Evolutionary conservation across 2,329 filamentous ascomycete species (phyloP).

Genomic region (Xylaria sp.): DNA sequence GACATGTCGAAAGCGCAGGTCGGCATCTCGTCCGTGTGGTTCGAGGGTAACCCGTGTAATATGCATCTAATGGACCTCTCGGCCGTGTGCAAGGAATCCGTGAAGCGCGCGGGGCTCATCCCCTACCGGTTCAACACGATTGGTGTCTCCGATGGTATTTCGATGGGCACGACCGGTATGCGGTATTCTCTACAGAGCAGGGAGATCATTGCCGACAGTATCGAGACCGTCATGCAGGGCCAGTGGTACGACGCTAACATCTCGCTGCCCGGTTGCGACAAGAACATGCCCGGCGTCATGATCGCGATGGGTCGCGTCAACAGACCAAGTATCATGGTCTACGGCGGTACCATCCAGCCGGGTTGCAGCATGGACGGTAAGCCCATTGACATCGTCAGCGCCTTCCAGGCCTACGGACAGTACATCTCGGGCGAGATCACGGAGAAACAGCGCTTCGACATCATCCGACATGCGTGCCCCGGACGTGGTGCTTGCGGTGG

Average conservation of each 20-base stretch:
- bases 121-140: slow-evolving; percentile 99
- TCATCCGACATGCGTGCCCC: slow-evolving; percentile 89
- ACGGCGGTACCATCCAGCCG: slow-evolving; percentile 91
- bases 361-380: slow-evolving; percentile 79
- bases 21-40: slow-evolving; percentile 98
- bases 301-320: slow-evolving; percentile 96
- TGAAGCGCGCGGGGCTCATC: slow-evolving; percentile 73
- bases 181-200: slow-evolving; percentile 91
- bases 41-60: slow-evolving; percentile 97
- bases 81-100: slow-evolving; percentile 67
- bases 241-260: slow-evolving; percentile 99
- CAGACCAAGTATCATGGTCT: slow-evolving; percentile 94
- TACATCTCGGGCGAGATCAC: slow-evolving; percentile 90
- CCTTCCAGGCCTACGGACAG: slow-evolving; percentile 97
- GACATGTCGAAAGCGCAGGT: slow-evolving; percentile 98
- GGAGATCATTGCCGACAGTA: slow-evolving; percentile 96
- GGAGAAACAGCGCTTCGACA: slow-evolving; percentile 90
- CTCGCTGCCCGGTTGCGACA: slow-evolving; percentile 96
- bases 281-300: slow-evolving; percentile 96
- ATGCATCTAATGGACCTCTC: slow-evolving; percentile 96
- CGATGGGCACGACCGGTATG: slow-evolving; percentile 98
- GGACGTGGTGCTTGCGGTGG: slow-evolving; percentile 83
- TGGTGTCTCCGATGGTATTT: slow-evolving; percentile 95
- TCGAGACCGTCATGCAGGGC: slow-evolving; percentile 98
- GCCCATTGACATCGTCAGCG: slow-evolving; percentile 90